Conservation (phyloP, 2,329 filamentous ascomycete species). For the Plenodomus biglobosus region DNA sequence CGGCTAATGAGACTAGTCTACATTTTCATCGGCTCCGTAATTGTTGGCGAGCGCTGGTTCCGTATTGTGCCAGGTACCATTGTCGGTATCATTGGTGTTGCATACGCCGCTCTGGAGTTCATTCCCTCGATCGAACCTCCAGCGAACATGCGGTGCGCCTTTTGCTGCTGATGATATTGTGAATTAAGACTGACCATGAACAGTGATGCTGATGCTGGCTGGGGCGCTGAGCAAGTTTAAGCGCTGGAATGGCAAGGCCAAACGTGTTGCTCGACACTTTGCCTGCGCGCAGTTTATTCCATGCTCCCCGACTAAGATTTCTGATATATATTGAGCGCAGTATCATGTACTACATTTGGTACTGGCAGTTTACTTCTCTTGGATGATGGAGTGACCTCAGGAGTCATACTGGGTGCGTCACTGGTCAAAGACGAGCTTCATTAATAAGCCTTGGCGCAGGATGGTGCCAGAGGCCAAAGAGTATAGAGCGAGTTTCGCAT, state of each 20-base stretch:
- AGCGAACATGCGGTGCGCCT: conserved; percentile 54
- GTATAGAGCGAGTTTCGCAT: neutral
- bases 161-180: neutral
- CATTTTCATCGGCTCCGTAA: conserved; percentile 87
- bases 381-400: too few relatives aligned
- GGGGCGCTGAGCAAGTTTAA: conserved; percentile 58
- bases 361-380: conserved; percentile 8
- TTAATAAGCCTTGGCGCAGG: neutral
- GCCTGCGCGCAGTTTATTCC: conserved; percentile 9
- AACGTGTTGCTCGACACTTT: conserved; percentile 34
- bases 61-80: conserved; percentile 76
- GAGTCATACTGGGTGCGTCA: neutral
- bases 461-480: neutral
- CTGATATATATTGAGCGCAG: conserved; percentile 3
- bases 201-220: conserved; percentile 55
- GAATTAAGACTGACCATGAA: conserved; percentile 10
- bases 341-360: conserved; percentile 19
- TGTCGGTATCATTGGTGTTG: conserved; percentile 75
- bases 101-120: conserved; percentile 62
- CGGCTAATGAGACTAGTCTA: conserved; percentile 70
- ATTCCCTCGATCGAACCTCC: conserved; percentile 56
- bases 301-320: conserved; percentile 6
- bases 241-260: conserved; percentile 1
- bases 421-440: neutral
- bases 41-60: conserved; percentile 68